Evolutionary conservation across 2,329 filamentous ascomycete species (phyloP).

Genomic region (Pseudogymnoascus sp.): DNA sequence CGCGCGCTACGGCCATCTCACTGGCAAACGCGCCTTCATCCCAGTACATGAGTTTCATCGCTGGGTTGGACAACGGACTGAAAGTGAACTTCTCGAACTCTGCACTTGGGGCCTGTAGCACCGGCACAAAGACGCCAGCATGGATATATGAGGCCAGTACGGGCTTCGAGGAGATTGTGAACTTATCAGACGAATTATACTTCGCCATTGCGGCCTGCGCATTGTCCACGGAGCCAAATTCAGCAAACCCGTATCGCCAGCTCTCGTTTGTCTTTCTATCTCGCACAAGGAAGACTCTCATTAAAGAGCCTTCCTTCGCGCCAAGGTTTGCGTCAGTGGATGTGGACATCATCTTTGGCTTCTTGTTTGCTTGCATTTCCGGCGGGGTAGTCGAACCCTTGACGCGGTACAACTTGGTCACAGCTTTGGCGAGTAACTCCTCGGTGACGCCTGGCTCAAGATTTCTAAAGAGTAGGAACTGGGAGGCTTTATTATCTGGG

Average conservation of each 20-base stretch:
- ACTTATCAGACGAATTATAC: constrained; percentile 62
- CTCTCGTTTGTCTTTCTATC: constrained; percentile 63
- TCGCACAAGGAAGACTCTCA: constrained; percentile 67
- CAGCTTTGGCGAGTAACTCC: constrained; percentile 61
- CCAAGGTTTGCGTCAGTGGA: constrained; percentile 44
- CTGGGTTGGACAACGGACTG: constrained; percentile 58
- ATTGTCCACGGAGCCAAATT: constrained; percentile 70
- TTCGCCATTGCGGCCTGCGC: constrained; percentile 66
- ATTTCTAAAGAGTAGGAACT: constrained; percentile 67
- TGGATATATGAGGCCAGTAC: constrained; percentile 69
- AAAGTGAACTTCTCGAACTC: constrained; percentile 59
- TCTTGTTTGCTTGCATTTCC: constrained; percentile 31
- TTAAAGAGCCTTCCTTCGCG: constrained; percentile 64
- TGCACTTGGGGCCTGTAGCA: constrained; percentile 47
- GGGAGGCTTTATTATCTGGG: constrained; percentile 45
- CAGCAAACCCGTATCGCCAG: constrained; percentile 75
- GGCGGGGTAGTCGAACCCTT: constrained; percentile 29
- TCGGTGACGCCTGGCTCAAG: constrained; percentile 64
- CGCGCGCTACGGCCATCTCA: constrained; percentile 49
- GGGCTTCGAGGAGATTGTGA: constrained; percentile 66
- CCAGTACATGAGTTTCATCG: constrained; percentile 65
- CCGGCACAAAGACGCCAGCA: constrained; percentile 74
- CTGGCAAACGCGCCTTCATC: constrained; percentile 65
- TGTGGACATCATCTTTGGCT: constrained; percentile 44
- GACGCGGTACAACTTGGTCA: constrained; percentile 63